Evolutionary conservation across 768 basidiomycete species (phyloP), one percentile per base, ranked within the genome.

Genomic region (Paxillus rubicundulus): DNA sequence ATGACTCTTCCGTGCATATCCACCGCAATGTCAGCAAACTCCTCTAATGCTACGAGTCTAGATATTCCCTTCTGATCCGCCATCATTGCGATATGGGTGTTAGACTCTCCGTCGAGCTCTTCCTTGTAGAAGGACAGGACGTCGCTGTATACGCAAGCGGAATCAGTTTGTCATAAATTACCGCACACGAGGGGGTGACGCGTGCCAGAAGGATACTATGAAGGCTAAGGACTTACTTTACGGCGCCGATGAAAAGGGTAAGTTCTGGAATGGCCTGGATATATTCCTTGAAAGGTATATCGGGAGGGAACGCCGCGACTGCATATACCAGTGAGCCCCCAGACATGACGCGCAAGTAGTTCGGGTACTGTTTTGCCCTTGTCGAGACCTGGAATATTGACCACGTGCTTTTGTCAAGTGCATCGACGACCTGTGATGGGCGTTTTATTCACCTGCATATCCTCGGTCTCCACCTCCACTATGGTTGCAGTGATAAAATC

Each of bases 221-320:
- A 3, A 21, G 16, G 27, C 10, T 8, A 52, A 16, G 12, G 13
- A 65, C 72, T 47, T 20, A 77, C 77, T 77, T 77, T 45, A 55
- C 62, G 24, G 70, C 67, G 24, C 69, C 61, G 28, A 73, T 65
- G 53, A 67, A 70, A 12, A 61, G 50, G 12, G 61, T 61, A 17
- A 73, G 56, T 34, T 74, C 72, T 1, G 74, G 75, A 34, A 77
- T 56, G 16, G 68, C 66, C 49, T 76, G 75, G 20, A 71, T 61
- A 43, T 74, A 76, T 4, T 62, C 52, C 20, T 56, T 52, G 14
- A 74, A 30, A 3, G 72, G 69, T 9, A 74, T 45, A 3, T 66
- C 60, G 5, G 52, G 39, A 6, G 71, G 67, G 50, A 75, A 79
- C 12, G 69, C 63, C 60, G 72, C 68, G 45, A 72, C 60, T 3